Conservation (phyloP, 768 basidiomycete genomes). For the Rhizopogon vesiculosus region DNA sequence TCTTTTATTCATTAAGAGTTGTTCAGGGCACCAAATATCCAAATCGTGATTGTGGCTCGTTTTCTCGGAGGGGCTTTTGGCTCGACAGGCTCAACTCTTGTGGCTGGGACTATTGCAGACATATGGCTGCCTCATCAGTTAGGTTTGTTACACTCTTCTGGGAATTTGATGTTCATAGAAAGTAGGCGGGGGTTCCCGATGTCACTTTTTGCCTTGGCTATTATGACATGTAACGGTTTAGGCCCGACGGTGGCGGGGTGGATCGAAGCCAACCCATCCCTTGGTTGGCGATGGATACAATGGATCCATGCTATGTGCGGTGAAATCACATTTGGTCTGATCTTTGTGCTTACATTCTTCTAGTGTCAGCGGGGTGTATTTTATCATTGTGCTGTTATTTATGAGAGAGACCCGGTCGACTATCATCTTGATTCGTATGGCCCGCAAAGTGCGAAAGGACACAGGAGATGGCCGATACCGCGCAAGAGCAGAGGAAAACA, state of each 20-base stretch:
- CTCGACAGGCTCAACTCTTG: conserved; percentile 67
- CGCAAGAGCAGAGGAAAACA: conserved; percentile 60
- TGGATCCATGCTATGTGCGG: conserved; percentile 69
- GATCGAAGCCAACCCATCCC: conserved; percentile 51
- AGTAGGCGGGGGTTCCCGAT: conserved; percentile 74
- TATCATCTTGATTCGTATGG: conserved; percentile 66
- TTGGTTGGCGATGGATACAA: conserved; percentile 81
- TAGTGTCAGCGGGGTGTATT: conserved; percentile 49
- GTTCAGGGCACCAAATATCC: conserved; percentile 40
- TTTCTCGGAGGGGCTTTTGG: conserved; percentile 63
- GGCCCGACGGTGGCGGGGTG: conserved; percentile 66
- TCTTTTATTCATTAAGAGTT: background rate
- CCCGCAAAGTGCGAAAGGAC: conserved; percentile 56
- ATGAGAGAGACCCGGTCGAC: conserved; percentile 72
- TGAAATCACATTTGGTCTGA: background rate
- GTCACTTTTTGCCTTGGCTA: conserved; percentile 61
- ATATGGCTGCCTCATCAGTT: conserved; percentile 62
- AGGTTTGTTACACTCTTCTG: conserved; percentile 13
- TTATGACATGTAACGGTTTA: conserved; percentile 56
- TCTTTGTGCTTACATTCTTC: conserved; percentile 1
- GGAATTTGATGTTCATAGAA: background rate
- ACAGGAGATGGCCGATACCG: conserved; percentile 61
- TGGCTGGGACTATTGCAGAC: conserved; percentile 68
- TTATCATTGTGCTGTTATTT: conserved; percentile 46
- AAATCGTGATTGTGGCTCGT: conserved; percentile 58